phyloP scores from a whole-genome alignment of 768 basidiomycete species.

The Hericium alpestre region DNA sequence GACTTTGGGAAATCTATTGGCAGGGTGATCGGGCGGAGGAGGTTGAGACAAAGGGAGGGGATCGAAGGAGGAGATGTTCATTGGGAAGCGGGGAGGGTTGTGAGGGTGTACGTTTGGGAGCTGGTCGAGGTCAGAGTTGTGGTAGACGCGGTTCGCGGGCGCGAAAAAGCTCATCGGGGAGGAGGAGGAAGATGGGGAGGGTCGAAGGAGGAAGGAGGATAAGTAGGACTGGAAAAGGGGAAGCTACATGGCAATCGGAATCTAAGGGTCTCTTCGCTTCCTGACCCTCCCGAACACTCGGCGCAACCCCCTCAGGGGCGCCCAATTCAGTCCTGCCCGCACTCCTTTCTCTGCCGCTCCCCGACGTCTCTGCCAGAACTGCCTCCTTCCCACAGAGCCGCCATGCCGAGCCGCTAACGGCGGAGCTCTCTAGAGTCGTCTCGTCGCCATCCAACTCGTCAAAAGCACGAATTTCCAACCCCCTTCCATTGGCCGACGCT shows the following conservation, averaged over 20 bases:
- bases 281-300: no score
- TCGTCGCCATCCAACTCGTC: no score
- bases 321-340: not conserved
- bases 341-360: not conserved
- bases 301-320: not conserved
- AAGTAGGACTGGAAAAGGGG: constrained; percentile 5
- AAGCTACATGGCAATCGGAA: not conserved
- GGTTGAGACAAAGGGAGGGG: constrained; percentile 23
- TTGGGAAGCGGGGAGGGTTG: constrained; percentile 12
- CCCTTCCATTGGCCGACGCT: no score
- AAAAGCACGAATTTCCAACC: no score
- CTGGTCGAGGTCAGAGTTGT: constrained; percentile 18
- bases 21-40: constrained; percentile 18
- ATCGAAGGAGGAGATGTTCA: constrained; percentile 23
- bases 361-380: no score
- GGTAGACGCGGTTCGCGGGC: constrained; percentile 20
- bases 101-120: constrained; percentile 12
- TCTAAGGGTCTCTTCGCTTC: no score
- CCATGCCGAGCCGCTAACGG: no score
- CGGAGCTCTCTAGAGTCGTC: no score
- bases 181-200: no score
- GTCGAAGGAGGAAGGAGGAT: not conserved
- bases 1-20: constrained; percentile 24
- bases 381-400: no score
- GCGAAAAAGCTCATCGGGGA: constrained; percentile 23